Conservation (phyloP, 495 filamentous ascomycete genomes). For the Hapsidospora chrysogenum region DNA sequence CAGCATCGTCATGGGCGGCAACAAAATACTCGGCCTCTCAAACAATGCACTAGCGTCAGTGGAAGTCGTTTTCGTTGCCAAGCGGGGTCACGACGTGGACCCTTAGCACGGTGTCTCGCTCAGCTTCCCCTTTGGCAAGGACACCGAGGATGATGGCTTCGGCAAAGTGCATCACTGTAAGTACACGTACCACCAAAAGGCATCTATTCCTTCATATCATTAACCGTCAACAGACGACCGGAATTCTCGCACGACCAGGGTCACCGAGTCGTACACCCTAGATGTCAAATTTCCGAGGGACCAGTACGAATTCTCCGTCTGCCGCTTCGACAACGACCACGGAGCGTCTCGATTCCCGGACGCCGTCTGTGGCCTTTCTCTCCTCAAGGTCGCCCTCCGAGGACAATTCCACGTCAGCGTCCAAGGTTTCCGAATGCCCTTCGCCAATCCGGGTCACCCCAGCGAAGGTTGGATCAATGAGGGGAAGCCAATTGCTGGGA, state of each 20-base stretch:
- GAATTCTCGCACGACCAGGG: not conserved
- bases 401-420: not conserved
- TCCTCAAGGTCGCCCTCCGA: not conserved
- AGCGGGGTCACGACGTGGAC: too few relatives aligned
- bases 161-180: not conserved
- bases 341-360: not conserved
- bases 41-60: too few relatives aligned
- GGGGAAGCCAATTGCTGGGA: not conserved
- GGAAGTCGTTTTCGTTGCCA: too few relatives aligned
- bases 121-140: too few relatives aligned
- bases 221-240: not conserved
- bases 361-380: not conserved
- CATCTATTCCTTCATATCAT: not conserved
- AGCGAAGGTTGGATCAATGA: not conserved
- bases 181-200: not conserved
- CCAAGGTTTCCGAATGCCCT: constrained; percentile 1
- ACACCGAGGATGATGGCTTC: not conserved
- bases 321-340: not conserved
- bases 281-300: not conserved
- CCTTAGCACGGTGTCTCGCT: too few relatives aligned
- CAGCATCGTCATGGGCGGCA: too few relatives aligned
- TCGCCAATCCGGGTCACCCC: not conserved
- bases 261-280: not conserved
- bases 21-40: too few relatives aligned
- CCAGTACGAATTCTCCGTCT: not conserved